Base-by-base conservation (phyloP, 2,329 filamentous ascomycete species). In the Ophiocordyceps camponoti-leonardi region DNA sequence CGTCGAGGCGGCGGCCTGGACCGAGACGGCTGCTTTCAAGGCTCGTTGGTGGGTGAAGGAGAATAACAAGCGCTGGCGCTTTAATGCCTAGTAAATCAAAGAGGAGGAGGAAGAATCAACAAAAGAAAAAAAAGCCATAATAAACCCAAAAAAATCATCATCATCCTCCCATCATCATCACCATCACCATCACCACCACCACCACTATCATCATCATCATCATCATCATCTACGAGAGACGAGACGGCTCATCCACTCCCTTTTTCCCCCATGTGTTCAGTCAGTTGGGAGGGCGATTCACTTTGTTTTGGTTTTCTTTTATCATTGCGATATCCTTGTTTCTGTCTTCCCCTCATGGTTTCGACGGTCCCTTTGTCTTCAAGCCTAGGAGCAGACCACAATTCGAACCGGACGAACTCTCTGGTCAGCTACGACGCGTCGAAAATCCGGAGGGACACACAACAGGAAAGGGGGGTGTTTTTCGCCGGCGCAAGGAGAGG, bases 41-140 rank as follows among this genome's bases (percentile, higher is more conserved):
- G 55, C 56, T 4, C 50, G 57, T 13, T 62, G 61, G 59, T 62
- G 57, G 50, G 57, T 60, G 1, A 54, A 59, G 40, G 58, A 62
- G 46, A 62, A 63, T 35, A 57, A 50, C 37, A 61, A 53, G 46
- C 56, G 59, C 43, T 63, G 57, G 54, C 58, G 55, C 31, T 59
- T 41, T n/a, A 19, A 23, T 20, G 40, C 7, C 16, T 20, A 20
- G n/a, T 11, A n/a, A 41, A 20, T 7, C 6, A 14, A 18, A 20
- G 8, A 41, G 18, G 39, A 41, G 7, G 8, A 41, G 18, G 6
- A 19, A 20, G 8, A 19, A 14, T n/a, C 8, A 19, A 11, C 8
- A 41, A n/a, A 19, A 41, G 2, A 35, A 2, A 35, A 35, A 35
- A 16, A 35, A 35, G 16, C 31, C 6, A 33, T 33, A 35, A 35